Base-by-base conservation (phyloP, 1,139 yeast genomes). In the Geotrichum fermentans region DNA sequence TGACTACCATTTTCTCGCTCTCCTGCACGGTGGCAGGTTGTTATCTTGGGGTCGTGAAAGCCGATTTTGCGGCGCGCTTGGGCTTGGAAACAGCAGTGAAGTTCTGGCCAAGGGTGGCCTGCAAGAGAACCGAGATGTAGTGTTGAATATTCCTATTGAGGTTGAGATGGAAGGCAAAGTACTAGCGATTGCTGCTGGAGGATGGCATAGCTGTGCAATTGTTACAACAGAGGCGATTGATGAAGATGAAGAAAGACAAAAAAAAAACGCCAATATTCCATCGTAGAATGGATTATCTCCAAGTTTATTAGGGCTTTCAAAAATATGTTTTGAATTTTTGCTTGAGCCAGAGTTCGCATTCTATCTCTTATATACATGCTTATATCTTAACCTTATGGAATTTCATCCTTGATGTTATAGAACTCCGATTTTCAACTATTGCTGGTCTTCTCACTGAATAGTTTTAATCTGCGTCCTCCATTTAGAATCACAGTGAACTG, bases 131-230 rank as follows among this genome's bases (percentile, higher is more conserved):
- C 64, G 65, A n/a, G 78, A 75, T 5, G 59, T 70, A 43, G 64
- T 68, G 16, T 77, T 80, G 0, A 47, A 47, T 0, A 67, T 59
- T 34, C 90, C 90, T 0, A 64, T 71, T 0, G 61, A 59, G 33
- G 71, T 80, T 17, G 59, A 63, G 4, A 54, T 41, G 3, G n/a
- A 30, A 6, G 62, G 62, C 1, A 79, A 79, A 0, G 76, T 71
- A 60, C 54, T 75, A 14, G 77, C 78, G 0, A 73, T 81, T 43
- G 74, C 84, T 1, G 85, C 88, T 11, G 79, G 82, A n/a, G 95
- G 95, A 1, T 84, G 92, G 94, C 94, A 84, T 51, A 79, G 88
- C 0, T 80, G 82, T 39, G 92, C 82, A 1, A 61, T 78, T 16
- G 68, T 78, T 24, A 57, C 64, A 14, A 52, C 57, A 38, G 56